phyloP scores from a whole-genome alignment of 306 rosid genomes.

The Quillaja saponaria region DNA sequence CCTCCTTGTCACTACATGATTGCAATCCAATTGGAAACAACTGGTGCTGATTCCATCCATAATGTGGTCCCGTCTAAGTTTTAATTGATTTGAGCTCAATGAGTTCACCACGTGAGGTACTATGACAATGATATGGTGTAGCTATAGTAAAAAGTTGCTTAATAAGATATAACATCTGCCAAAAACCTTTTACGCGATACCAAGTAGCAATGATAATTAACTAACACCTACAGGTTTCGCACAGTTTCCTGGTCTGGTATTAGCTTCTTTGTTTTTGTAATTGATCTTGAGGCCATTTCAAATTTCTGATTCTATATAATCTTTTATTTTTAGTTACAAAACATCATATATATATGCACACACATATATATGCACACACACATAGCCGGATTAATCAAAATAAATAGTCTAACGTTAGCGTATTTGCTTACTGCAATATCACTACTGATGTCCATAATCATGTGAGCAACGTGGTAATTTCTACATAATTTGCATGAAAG shows the following conservation, averaged over 20 bases:
- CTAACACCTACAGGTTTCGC: background rate
- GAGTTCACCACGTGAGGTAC: slow-evolving; percentile 5
- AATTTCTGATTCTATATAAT: background rate
- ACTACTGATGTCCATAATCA: slow-evolving; percentile 10
- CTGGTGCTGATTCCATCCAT: slow-evolving; percentile 41
- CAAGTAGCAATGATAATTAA: slow-evolving; percentile 7
- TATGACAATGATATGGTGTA: background rate
- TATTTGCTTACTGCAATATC: slow-evolving; percentile 10
- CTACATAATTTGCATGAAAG: slow-evolving; percentile 19
- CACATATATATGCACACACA: background rate
- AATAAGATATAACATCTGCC: slow-evolving; percentile 19
- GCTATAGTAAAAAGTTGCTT: slow-evolving; percentile 21
- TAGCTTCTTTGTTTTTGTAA: background rate
- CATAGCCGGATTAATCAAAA: slow-evolving; percentile 4
- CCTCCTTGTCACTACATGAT: slow-evolving; percentile 31
- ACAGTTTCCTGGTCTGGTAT: slow-evolving; percentile 17
- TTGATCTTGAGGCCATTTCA: slow-evolving; percentile 1
- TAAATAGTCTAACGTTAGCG: background rate
- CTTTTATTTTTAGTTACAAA: background rate
- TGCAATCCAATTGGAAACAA: slow-evolving; percentile 39
- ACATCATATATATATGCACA: slow-evolving; percentile 8
- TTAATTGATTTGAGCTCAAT: slow-evolving; percentile 29
- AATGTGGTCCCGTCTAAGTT: slow-evolving; percentile 36
- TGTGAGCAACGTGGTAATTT: slow-evolving; percentile 17
- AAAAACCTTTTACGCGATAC: slow-evolving; percentile 10